These are phyloP conservation scores for Dioscorea dumetorum DNA, from an alignment of 106 monocot genomes.

Conservation along the genomic window DNA sequence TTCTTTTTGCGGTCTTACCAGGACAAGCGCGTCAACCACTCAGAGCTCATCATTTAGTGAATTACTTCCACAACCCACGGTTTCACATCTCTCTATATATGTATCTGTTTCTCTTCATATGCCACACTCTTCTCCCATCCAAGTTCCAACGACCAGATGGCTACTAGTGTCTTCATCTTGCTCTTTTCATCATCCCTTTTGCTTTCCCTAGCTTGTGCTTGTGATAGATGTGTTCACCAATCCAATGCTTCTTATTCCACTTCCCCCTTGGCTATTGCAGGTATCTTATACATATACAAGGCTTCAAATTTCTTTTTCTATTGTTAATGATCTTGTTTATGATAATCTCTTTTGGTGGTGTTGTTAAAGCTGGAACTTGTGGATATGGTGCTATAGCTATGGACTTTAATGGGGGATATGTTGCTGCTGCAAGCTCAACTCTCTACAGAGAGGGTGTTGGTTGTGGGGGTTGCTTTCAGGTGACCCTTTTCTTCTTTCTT, in stretches of 20 bases:
- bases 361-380: conserved; percentile 55
- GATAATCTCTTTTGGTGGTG: neutral
- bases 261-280: conserved; percentile 39
- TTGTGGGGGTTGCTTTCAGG: conserved; percentile 80
- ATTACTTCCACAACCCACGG: too few species aligned
- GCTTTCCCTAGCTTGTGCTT: conserved; percentile 29
- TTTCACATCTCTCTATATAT: too few species aligned
- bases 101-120: too few species aligned
- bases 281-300: conserved; percentile 3
- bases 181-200: conserved; percentile 11
- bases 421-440: conserved; percentile 42
- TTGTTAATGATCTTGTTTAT: neutral
- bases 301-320: neutral
- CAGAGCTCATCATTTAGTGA: too few species aligned
- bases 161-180: neutral
- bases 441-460: conserved; percentile 61
- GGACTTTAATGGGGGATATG: conserved; percentile 37
- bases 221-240: conserved; percentile 63
- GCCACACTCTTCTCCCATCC: too few species aligned
- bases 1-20: too few species aligned
- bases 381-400: conserved; percentile 58
- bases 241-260: conserved; percentile 60
- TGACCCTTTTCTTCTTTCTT: neutral
- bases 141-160: neutral
- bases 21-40: too few species aligned